These are phyloP conservation scores for Diaporthe longicolla DNA, from an alignment of 2,329 filamentous ascomycete species.

Conservation along the genomic window DNA sequence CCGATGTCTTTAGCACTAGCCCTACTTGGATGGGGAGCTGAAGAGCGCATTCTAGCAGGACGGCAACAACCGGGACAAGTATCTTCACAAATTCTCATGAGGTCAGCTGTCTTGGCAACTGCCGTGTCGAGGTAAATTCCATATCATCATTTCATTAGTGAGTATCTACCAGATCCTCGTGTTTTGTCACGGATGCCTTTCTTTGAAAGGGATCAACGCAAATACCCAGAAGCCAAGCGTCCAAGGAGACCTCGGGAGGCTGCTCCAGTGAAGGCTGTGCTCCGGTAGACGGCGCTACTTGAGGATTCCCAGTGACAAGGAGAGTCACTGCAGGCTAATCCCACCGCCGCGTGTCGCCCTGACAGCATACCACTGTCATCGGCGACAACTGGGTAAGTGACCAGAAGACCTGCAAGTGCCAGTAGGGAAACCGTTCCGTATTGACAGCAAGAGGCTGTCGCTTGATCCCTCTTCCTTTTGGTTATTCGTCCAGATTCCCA, in stretches of 20 bases:
- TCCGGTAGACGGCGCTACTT: neutral
- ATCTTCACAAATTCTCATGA: neutral
- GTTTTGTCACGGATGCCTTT: neutral
- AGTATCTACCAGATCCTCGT: conserved; percentile 10
- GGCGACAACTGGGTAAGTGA: neutral
- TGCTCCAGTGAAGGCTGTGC: conserved; percentile 9
- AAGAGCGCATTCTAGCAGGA: neutral
- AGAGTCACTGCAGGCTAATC: neutral
- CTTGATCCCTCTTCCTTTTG: neutral
- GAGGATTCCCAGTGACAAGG: neutral
- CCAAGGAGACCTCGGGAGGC: neutral
- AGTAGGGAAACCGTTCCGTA: neutral
- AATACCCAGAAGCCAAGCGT: neutral
- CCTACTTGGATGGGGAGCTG: too few species aligned
- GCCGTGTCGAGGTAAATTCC: neutral
- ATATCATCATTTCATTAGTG: conserved; percentile 16
- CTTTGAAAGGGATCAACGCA: neutral
- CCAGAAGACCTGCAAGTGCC: neutral
- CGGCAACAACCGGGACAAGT: neutral
- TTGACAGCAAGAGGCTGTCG: neutral
- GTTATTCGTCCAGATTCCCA: conserved; percentile 22
- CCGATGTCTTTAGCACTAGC: too few species aligned
- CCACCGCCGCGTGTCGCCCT: neutral
- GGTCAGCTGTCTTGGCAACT: neutral
- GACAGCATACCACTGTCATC: neutral